phyloP scores from a whole-genome alignment of 345 rosid genomes.

The Erysimum cheiranthoides region DNA sequence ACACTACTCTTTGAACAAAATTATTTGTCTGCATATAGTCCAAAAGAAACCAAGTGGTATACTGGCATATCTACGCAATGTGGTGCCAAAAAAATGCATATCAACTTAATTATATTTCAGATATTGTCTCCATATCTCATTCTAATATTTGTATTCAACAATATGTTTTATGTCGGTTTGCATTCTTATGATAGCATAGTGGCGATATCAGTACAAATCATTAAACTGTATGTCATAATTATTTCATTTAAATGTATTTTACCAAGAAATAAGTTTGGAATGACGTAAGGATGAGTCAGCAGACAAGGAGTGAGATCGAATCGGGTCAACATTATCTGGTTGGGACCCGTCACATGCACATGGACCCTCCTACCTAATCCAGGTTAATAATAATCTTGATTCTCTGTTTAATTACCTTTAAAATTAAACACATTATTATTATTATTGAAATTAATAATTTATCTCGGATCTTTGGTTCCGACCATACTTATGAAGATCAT shows the following conservation, averaged over 20 bases:
- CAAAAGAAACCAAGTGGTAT: constrained; percentile 39
- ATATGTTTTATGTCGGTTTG: background rate
- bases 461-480: constrained; percentile 37
- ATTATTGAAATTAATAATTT: constrained; percentile 27
- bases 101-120: constrained; percentile 4
- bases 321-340: constrained; percentile 48
- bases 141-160: background rate
- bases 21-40: constrained; percentile 12
- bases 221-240: no score
- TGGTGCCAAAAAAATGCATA: constrained; percentile 31
- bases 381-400: constrained; percentile 22
- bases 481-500: constrained; percentile 39
- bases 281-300: constrained; percentile 39
- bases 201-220: background rate
- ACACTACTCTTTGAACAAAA: constrained; percentile 1
- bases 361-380: constrained; percentile 47
- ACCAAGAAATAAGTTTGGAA: no score
- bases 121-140: background rate
- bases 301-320: constrained; percentile 42
- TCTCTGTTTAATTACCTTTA: constrained; percentile 31
- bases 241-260: no score
- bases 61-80: constrained; percentile 32
- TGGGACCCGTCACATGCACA: constrained; percentile 49
- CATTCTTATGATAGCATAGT: background rate
- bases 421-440: constrained; percentile 12